Evolutionary conservation across 345 rosid genomes (phyloP), one percentile per base, ranked within the genome.

Genomic region (Hevea brasiliensis): DNA sequence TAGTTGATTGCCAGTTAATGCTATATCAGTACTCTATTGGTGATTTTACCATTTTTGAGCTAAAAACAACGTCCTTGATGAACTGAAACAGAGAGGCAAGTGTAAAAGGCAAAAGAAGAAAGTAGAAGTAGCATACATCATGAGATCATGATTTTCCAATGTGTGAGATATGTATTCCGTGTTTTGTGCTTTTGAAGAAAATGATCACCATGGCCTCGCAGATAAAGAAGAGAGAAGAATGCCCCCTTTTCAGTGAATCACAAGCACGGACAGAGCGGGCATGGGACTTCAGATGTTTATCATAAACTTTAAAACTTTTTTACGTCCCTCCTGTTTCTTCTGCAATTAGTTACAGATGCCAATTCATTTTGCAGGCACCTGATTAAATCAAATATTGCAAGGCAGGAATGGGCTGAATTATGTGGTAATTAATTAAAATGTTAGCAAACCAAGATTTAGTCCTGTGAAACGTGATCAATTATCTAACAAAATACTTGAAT

Each of bases 101-200:
- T 35, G 15, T 14, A n/a, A 17, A 64, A 20, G 47, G 15, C 18
- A 23, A n/a, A 56, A 24, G 15, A 21, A 17, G 53, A 65, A 42
- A 57, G 57, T 14, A 17, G 72, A 56, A 65, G 59, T 12, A 40
- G 76, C 56, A 73, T 21, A 55, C 18, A 35, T 70, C 79, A 40
- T n/a, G n/a, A n/a, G n/a, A n/a, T n/a, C n/a, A n/a, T 76, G 60
- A 45, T 37, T 54, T 76, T 32, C 23, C 62, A 18, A 42, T 13
- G n/a, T 26, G 54, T 50, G 64, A 69, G 48, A 61, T 60, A 40
- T 37, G 44, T 48, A 32, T n/a, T 32, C 7, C 20, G 44, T 61
- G 24, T 75, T 67, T 42, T 67, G 76, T 45, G 29, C 60, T 50
- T 73, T 60, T 64, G 29, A 54, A 69, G 68, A 44, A 32, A 58